A percentile compares a stretch with the other conserved stretches of the same genome.
These are phyloP conservation scores for Septoria petroselini DNA, from an alignment of 2,329 filamentous ascomycete species.

Conservation along the genomic window DNA sequence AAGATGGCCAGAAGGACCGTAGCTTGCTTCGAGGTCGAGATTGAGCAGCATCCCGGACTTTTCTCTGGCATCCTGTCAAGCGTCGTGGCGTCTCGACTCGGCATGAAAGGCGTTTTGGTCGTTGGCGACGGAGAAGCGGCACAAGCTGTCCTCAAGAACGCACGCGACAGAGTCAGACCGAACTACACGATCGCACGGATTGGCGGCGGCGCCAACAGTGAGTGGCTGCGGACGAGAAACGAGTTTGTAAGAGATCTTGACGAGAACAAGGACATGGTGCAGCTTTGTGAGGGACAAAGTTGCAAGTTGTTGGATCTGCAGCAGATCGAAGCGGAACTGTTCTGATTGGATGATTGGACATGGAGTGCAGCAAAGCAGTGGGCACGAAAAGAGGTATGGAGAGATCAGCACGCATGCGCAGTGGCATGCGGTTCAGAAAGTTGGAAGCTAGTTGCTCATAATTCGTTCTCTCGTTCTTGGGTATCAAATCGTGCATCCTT, in stretches of 20 bases:
- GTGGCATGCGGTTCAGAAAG: conserved; percentile 8
- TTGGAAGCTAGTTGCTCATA: background rate
- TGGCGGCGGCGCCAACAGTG: conserved; percentile 36
- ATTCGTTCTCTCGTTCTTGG: too few species aligned
- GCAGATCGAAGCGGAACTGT: conserved; percentile 31
- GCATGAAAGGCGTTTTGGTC: conserved; percentile 60
- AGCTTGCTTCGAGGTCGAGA: conserved; percentile 83
- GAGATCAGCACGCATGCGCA: conserved; percentile 12
- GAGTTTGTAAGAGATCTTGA: conserved; percentile 45
- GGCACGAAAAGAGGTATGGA: background rate
- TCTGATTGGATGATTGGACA: conserved; percentile 11
- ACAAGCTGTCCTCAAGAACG: conserved; percentile 42
- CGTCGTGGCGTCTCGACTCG: conserved; percentile 71
- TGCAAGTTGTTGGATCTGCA: conserved; percentile 35
- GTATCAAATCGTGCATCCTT: too few species aligned
- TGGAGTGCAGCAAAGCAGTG: background rate
- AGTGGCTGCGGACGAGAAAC: conserved; percentile 54
- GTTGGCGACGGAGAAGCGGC: conserved; percentile 48
- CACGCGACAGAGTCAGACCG: conserved; percentile 40
- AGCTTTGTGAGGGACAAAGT: conserved; percentile 47
- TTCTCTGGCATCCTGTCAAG: conserved; percentile 76
- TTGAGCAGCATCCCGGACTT: conserved; percentile 88
- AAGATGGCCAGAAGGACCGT: conserved; percentile 69
- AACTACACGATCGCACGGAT: conserved; percentile 41
- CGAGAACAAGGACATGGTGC: conserved; percentile 42